Percentiles rank a stretch among this genome's conserved stretches.
phyloP scores from a whole-genome alignment of 2,329 filamentous ascomycete species.

The Trichoderma sp. region DNA sequence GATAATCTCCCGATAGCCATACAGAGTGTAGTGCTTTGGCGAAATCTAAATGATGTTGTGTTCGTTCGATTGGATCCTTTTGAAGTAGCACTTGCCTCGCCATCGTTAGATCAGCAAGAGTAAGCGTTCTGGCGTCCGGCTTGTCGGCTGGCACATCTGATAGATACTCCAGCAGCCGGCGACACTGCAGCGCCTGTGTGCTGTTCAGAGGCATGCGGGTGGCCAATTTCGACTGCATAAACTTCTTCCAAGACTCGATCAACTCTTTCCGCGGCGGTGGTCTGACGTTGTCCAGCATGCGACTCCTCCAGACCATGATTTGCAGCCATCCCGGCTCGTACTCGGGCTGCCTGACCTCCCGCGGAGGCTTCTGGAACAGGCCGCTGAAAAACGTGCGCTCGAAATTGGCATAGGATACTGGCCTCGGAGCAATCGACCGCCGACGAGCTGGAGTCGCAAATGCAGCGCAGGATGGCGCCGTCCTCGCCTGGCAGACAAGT shows the following conservation, averaged over 20 bases:
- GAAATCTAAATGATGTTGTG: slow-evolving; percentile 50
- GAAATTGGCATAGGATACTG: slow-evolving; percentile 28
- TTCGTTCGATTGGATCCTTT: slow-evolving; percentile 45
- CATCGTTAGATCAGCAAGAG: slow-evolving; percentile 44
- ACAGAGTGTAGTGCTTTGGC: slow-evolving; percentile 45
- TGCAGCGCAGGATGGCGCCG: slow-evolving; percentile 38
- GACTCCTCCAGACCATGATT: slow-evolving; percentile 68
- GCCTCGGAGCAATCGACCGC: slow-evolving; percentile 28
- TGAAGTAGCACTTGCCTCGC: slow-evolving; percentile 48
- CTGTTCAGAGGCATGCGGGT: slow-evolving; percentile 57
- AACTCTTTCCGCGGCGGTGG: slow-evolving; percentile 66
- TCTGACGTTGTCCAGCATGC: slow-evolving; percentile 63
- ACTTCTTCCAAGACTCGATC: slow-evolving; percentile 61
- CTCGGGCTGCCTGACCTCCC: slow-evolving; percentile 61
- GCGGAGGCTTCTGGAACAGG: slow-evolving; percentile 61
- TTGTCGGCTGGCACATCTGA: slow-evolving; percentile 28
- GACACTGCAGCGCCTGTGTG: slow-evolving; percentile 62
- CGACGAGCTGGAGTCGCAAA: slow-evolving; percentile 34
- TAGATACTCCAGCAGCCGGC: slow-evolving; percentile 64
- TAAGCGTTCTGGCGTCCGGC: slow-evolving; percentile 36
- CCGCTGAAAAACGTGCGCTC: slow-evolving; percentile 57
- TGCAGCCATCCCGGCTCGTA: slow-evolving; percentile 70
- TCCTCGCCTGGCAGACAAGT: slow-evolving; percentile 37
- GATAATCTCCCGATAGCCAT: slow-evolving; percentile 27
- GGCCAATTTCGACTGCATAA: slow-evolving; percentile 60